Conservation (phyloP, 2,329 filamentous ascomycete genomes). For the Chalara sp. region DNA sequence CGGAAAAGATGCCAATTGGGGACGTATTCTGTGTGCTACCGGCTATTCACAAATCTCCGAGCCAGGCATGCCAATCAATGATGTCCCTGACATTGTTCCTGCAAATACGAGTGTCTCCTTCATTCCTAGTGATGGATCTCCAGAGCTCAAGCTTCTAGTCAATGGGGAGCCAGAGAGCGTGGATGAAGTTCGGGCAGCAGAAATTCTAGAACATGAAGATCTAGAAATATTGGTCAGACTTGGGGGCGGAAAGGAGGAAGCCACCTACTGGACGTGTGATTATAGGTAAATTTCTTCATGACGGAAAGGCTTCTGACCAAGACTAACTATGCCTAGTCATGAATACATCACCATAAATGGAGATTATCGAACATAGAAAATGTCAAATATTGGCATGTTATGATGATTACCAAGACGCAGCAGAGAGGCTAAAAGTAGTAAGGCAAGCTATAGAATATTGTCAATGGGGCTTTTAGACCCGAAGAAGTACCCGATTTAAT, state of each 20-base stretch:
- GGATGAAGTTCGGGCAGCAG: conserved; percentile 67
- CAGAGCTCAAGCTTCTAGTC: conserved; percentile 69
- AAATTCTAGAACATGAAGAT: conserved; percentile 73
- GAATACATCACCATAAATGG: conserved; percentile 66
- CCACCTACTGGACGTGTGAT: conserved; percentile 79
- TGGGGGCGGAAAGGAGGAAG: conserved; percentile 61
- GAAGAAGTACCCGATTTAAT: too few species aligned
- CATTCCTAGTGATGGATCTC: conserved; percentile 67
- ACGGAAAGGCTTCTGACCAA: background rate
- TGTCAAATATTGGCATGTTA: too few species aligned
- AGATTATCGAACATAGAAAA: conserved; percentile 53
- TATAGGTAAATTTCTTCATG: conserved; percentile 58
- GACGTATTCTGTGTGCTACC: conserved; percentile 88
- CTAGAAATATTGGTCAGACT: conserved; percentile 71
- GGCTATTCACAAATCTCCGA: conserved; percentile 67
- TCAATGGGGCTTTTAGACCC: too few species aligned
- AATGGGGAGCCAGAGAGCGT: conserved; percentile 75
- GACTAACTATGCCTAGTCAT: conserved; percentile 33
- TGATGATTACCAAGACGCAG: too few species aligned
- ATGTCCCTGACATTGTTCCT: conserved; percentile 58
- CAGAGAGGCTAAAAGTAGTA: too few species aligned
- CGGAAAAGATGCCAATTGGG: conserved; percentile 97
- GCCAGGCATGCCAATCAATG: conserved; percentile 47
- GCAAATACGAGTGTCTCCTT: conserved; percentile 73
- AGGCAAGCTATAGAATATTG: too few species aligned